phyloP scores from a whole-genome alignment of 495 filamentous ascomycete species.

The Stereocaulon alpinum region DNA sequence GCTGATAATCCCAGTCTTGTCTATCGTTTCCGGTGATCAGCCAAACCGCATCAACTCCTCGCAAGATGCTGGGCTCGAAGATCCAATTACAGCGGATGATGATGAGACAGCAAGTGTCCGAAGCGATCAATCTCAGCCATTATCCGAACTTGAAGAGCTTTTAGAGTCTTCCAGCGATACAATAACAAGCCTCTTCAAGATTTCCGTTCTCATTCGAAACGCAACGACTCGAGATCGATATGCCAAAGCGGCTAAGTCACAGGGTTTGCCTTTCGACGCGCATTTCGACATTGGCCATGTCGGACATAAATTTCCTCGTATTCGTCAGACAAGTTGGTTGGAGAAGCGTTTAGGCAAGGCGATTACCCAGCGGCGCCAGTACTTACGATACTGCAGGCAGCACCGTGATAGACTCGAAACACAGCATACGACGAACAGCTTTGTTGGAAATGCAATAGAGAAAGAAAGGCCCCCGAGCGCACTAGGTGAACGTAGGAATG shows the following conservation, averaged over 20 bases:
- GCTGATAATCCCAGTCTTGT: neutral
- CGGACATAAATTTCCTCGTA: conserved; percentile 19
- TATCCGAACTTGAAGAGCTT: conserved; percentile 18
- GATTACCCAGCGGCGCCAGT: conserved; percentile 27
- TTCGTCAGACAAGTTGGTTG: conserved; percentile 10
- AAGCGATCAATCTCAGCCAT: conserved; percentile 2
- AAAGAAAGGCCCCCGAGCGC: neutral
- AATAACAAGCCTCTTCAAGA: conserved; percentile 17
- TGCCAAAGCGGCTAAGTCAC: conserved; percentile 11
- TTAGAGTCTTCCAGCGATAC: conserved; percentile 11
- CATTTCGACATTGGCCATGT: conserved; percentile 22
- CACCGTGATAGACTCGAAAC: conserved; percentile 15
- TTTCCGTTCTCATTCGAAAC: conserved; percentile 20
- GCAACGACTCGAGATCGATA: conserved; percentile 21
- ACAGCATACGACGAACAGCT: neutral
- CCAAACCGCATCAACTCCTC: conserved; percentile 5
- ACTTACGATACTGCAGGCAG: conserved; percentile 27
- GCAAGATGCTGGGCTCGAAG: neutral
- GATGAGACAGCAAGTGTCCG: neutral
- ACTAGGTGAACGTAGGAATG: neutral
- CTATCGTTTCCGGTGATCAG: conserved; percentile 13
- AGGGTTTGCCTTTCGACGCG: conserved; percentile 13
- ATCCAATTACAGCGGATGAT: neutral
- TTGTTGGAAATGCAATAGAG: neutral
- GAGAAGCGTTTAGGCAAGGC: conserved; percentile 23